Base-by-base conservation (phyloP, 345 rosid genomes). In the Aquilaria sinensis region DNA sequence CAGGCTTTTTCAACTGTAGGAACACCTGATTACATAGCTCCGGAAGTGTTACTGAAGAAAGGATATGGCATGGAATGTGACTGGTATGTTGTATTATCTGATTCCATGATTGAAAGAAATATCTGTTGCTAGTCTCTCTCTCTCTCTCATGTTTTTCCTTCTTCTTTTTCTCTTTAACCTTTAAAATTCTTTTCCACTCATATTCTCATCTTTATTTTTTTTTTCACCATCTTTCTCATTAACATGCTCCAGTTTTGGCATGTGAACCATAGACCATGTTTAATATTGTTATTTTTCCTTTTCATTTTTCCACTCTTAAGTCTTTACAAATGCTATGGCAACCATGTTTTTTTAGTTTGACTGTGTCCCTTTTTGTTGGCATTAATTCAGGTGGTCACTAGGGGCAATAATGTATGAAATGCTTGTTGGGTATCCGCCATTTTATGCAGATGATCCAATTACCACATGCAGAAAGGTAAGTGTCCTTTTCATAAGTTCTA, bases 11-110 rank as follows among this genome's bases (percentile, higher is more conserved):
- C 96, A 43, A 92, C 98, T 47, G 98, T 92, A 72, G 98, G 96
- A 73, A 92, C 96, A 13, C 96, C 96, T 3, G 98, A 92, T 67
- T 92, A 92, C 76, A 92, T 92, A 64, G 96, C 98, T 78, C 98
- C 98, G 51, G 98, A 92, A 80, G 95, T 92, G 47, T 81, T 92
- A 64, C 74, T 89, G 74, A 92, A 92, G 92, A 92, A 89, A 76
- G 98, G 96, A 76, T 92, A 92, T 76, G 96, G 98, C 87, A 85
- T 84, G 91, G 98, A 92, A 72, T 92, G 98, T 75, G 98, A 92
- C 77, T 92, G 98, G 98, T 89, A 62, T 81, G 96, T 80, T 67
- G 41, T 61, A 64, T 59, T 49, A 31, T 47, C 37, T 29, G 31
- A 53, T 64, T 53, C 69, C 52, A 29, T 15, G 46, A 43, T 48